These are phyloP conservation scores for Phytophthora capsici DNA, from an alignment of 352 stramenopile genomes.

Conservation along the genomic window DNA sequence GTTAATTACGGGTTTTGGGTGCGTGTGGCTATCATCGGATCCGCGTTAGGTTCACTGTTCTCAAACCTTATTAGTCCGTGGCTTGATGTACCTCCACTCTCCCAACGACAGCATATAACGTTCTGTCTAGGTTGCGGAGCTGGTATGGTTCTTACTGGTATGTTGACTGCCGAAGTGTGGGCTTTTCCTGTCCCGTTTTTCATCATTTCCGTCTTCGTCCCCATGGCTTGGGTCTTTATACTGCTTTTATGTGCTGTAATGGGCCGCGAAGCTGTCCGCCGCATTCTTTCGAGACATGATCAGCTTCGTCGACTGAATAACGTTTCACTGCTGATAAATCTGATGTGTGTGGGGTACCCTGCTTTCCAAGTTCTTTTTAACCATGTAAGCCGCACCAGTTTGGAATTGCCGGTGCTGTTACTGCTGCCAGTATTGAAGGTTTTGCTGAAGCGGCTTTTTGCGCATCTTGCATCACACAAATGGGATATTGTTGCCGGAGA, in stretches of 20 bases:
- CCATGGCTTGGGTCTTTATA: no score
- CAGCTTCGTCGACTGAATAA: no score
- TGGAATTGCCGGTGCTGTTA: constrained; percentile 22
- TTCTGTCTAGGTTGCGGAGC: not conserved
- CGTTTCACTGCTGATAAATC: no score
- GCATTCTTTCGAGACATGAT: no score
- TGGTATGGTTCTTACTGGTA: no score
- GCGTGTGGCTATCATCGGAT: not conserved
- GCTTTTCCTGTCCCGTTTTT: not conserved
- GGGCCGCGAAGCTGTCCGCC: no score
- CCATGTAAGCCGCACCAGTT: constrained; percentile 2
- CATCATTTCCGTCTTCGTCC: no score
- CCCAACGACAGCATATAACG: not conserved
- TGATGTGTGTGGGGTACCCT: not conserved
- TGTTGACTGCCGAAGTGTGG: not conserved
- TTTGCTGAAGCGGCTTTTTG: constrained; percentile 14
- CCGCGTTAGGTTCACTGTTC: not conserved
- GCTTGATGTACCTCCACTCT: no score
- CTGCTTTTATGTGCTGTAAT: no score
- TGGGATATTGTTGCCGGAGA: no score
- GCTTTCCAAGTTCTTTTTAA: not conserved
- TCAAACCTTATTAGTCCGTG: not conserved
- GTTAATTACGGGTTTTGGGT: not conserved
- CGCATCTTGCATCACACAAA: not conserved
- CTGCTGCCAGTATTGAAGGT: constrained; percentile 7